These are phyloP conservation scores for Hura crepitans DNA, from an alignment of 441 rosid genomes.

Conservation along the genomic window DNA sequence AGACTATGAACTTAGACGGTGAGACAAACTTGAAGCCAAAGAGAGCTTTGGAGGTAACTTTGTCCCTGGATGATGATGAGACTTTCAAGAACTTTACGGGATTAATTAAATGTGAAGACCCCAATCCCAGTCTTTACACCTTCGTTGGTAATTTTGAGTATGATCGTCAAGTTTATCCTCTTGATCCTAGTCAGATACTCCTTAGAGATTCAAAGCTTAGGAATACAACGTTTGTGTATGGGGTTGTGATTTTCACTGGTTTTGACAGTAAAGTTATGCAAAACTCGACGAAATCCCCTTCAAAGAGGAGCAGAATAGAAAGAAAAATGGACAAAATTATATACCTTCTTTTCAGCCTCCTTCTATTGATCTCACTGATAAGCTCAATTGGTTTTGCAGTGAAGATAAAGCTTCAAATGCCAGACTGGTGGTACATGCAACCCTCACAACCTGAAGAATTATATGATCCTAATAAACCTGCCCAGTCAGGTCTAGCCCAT, in stretches of 20 bases:
- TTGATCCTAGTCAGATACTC: constrained; percentile 87
- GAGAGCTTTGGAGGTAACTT: constrained; percentile 76
- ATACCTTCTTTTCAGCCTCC: constrained; percentile 70
- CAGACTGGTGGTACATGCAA: constrained; percentile 74
- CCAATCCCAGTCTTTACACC: constrained; percentile 87
- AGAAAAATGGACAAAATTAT: constrained; percentile 87
- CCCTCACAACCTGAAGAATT: constrained; percentile 45
- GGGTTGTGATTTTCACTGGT: constrained; percentile 83
- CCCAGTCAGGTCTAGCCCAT: constrained; percentile 66
- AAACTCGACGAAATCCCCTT: constrained; percentile 85
- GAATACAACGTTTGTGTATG: constrained; percentile 77
- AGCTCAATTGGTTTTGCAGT: constrained; percentile 82
- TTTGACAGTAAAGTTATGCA: constrained; percentile 97
- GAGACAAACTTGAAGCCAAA: constrained; percentile 95
- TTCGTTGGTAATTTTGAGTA: constrained; percentile 81
- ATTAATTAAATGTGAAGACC: constrained; percentile 77
- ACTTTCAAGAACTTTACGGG: constrained; percentile 60
- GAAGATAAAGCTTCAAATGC: constrained; percentile 67
- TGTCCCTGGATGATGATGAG: constrained; percentile 57
- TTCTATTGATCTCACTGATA: constrained; percentile 61
- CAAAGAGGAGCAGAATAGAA: constrained; percentile 85
- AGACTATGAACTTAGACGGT: constrained; percentile 97
- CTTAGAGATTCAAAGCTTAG: constrained; percentile 97
- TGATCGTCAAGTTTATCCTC: constrained; percentile 58
- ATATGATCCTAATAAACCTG: constrained; percentile 54